Evolutionary conservation across 2,329 filamentous ascomycete species (phyloP), one percentile per base, ranked within the genome.

Genomic region (Tolypocladium amazonense): DNA sequence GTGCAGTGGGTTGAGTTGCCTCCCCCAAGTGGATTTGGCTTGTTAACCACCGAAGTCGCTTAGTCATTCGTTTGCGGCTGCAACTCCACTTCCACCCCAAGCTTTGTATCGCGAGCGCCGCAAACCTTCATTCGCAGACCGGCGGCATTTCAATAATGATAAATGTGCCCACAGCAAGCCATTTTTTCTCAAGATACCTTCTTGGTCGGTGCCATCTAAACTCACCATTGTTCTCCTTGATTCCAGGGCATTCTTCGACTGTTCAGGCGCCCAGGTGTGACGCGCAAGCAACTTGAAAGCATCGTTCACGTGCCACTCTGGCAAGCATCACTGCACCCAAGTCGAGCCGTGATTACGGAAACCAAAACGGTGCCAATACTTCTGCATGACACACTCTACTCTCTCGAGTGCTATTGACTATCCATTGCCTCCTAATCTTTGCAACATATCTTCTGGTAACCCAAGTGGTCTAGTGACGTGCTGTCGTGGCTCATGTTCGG

Each of bases 1-100:
- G 66, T 75, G 72, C 71, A 73, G 64, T 69, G 71, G 71, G 66
- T 66, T 73, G 70, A 70, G 71, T 75, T 75, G 68, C 63, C 65
- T 66, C 65, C 62, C 66, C 67, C 59, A 58, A 64, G 65, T 69
- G 65, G 67, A 70, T 67, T 69, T 69, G 14, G 56, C 54, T 45
- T 59, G 57, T 57, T 27, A 58, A 30, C 35, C 37, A 38, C 33
- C 45, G 55, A 50, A 53, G 35, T 47, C 38, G 60, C 57, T 63
- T 62, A 63, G 57, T 63, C 33, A 63, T 62, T 39, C 27, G 15
- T 33, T n/a, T 39, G 27, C 25, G 9, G 18, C 47, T 3, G 18
- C 47, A 50, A 50, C 45, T 47, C 45, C 45, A 27, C 45, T 23
- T 18, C 15, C 14, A 11, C n/a, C 43, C 23, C 9, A 7, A 11